Evolutionary conservation across 257 asterid genomes (phyloP).

Genomic region (Euphrasia confusa): DNA sequence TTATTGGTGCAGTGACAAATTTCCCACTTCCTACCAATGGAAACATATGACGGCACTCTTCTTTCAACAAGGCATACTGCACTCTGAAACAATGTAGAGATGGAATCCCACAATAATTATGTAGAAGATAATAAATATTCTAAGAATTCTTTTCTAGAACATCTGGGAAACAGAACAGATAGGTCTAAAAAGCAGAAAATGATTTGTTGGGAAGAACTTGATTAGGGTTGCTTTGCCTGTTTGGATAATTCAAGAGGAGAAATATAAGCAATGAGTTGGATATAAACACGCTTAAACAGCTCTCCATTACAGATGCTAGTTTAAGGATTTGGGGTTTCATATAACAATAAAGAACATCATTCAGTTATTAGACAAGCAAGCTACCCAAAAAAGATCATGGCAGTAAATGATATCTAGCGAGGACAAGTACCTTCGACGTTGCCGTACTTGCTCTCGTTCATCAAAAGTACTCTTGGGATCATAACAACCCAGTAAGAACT

Average conservation of each 20-base stretch:
- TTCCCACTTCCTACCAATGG: constrained; percentile 87
- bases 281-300: constrained; percentile 9
- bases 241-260: constrained; percentile 10
- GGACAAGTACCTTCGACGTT: constrained; percentile 57
- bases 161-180: not conserved
- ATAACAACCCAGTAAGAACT: constrained; percentile 85
- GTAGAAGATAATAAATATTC: constrained; percentile 13
- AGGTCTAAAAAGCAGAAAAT: not conserved
- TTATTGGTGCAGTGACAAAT: constrained; percentile 82
- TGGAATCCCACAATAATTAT: constrained; percentile 23
- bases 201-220: not conserved
- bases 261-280: not conserved
- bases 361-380: constrained; percentile 11
- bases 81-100: constrained; percentile 46
- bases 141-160: constrained; percentile 6
- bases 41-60: constrained; percentile 76
- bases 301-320: constrained; percentile 16
- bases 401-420: constrained; percentile 6
- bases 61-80: constrained; percentile 68
- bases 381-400: not conserved
- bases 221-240: constrained; percentile 1
- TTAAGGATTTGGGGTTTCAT: constrained; percentile 13
- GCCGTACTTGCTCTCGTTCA: constrained; percentile 72
- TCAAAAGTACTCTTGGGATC: constrained; percentile 83
- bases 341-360: not conserved